A percentile compares a stretch with the other conserved stretches of the same genome.
These are phyloP conservation scores for Fraxinus excelsior DNA, from an alignment of 257 asterid species.

Conservation along the genomic window DNA sequence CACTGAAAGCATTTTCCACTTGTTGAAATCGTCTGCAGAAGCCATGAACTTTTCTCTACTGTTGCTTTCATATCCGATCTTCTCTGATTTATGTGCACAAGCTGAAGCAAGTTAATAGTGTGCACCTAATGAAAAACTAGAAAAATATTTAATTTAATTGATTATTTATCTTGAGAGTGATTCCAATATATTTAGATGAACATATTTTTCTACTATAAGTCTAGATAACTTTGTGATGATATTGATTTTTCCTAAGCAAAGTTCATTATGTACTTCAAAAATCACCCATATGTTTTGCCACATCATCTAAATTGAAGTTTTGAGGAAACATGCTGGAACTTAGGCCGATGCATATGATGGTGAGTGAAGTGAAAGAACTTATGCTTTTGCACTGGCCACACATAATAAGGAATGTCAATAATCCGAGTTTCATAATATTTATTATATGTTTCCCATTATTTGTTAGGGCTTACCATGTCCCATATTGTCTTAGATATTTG, in stretches of 20 bases:
- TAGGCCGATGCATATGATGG: neutral
- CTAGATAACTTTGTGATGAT: neutral
- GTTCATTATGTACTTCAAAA: neutral
- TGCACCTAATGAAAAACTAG: neutral
- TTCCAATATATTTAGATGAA: neutral
- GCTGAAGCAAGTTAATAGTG: neutral
- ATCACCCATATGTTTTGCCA: neutral
- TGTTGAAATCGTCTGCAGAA: neutral
- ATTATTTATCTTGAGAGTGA: neutral
- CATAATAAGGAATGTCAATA: constrained; percentile 7
- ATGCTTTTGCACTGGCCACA: neutral
- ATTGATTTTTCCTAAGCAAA: neutral
- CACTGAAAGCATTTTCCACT: neutral
- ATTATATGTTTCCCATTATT: neutral
- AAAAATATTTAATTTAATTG: neutral
- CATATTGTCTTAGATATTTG: neutral
- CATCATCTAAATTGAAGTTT: neutral
- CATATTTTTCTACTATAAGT: neutral
- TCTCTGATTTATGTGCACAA: neutral
- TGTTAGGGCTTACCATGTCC: neutral
- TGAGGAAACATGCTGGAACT: neutral
- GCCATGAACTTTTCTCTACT: neutral
- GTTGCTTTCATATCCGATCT: neutral
- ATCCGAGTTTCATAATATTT: constrained; percentile 8
- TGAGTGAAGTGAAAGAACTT: constrained; percentile 6